Evolutionary conservation across 2,329 filamentous ascomycete genomes (phyloP), one percentile per base, ranked within the genome.

Genomic region (Cladobotryum protrusum): DNA sequence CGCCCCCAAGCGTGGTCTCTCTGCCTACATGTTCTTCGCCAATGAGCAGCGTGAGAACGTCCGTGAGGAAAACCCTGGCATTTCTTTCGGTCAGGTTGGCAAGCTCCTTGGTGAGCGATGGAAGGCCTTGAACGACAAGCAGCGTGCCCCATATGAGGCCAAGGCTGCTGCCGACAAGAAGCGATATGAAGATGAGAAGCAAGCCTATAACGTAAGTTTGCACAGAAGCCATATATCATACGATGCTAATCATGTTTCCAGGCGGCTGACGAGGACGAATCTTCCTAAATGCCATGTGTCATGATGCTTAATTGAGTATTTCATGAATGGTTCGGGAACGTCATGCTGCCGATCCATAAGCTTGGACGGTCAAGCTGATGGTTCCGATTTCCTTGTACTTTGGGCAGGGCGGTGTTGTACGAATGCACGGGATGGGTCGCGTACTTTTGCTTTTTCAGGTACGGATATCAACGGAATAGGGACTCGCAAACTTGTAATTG

Each of bases 1-100:
- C 75, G 92, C 91, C 54, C 93, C 93, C 71, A 99, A 97, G 90
- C 90, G 93, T 74, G 93, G 92, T 78, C 89, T 99, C 45, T 97
- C 93, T 48, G 93, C 93, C 57, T 99, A 99, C 84, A 99, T 99
- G 93, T 97, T 97, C 86, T 99, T 97, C 72, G 93, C 93, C 83
- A 97, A 97, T 68, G 93, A 97, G 76, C 89, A 96, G 77, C 91
- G 93, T 63, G 92, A 97, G 69, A 95, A 93, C 72, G 93, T 99
- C 62, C 89, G 93, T 63, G 90, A 96, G 70, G 92, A 97, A 74
- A 97, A 97, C 81, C 92, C 92, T 36, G 92, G 91, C 63, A 96
- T 97, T 76, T 86, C 87, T 62, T 99, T 99, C 74, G 93, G 89
- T 86, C 91, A 97, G 74, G 92, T 99, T 65, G 93, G 93, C 76